Percentiles rank a stretch among this genome's conserved stretches.
Conservation (phyloP, 73 alveolate genomes). For the Effrenium voratum region DNA sequence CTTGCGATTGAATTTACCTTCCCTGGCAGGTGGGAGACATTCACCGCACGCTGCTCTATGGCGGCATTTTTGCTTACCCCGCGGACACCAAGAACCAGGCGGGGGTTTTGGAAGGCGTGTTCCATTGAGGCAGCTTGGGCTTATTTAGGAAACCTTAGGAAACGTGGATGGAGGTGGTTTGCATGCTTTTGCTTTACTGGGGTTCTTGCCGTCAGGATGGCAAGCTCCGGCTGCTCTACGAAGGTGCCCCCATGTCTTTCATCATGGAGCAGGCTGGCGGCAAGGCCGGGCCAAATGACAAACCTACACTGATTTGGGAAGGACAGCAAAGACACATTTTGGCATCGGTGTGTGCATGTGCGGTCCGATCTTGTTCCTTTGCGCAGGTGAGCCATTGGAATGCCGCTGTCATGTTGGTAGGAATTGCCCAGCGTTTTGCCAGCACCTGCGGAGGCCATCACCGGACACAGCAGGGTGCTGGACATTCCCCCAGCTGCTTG, state of each 20-base stretch:
- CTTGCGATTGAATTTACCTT: neutral
- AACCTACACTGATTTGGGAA: too few relatives aligned
- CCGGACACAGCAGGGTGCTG: constrained; percentile 91
- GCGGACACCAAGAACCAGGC: constrained; percentile 94
- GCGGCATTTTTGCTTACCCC: constrained; percentile 96
- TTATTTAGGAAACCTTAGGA: neutral
- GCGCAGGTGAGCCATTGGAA: too few relatives aligned
- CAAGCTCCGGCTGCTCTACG: constrained; percentile 97
- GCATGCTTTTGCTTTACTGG: neutral
- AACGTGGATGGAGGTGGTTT: neutral
- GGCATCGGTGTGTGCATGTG: too few relatives aligned
- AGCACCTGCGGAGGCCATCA: too few relatives aligned
- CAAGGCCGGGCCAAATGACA: too few relatives aligned
- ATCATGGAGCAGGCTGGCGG: constrained; percentile 96
- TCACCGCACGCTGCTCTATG: constrained; percentile 96
- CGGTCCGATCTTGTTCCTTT: too few relatives aligned
- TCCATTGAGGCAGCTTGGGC: neutral
- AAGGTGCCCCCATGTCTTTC: constrained; percentile 97
- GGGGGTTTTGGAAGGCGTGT: neutral
- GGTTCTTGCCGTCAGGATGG: constrained; percentile 91
- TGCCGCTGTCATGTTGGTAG: too few relatives aligned
- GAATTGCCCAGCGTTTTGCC: too few relatives aligned
- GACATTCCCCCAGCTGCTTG: constrained; percentile 89
- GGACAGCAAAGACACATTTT: too few relatives aligned
- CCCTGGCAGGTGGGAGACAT: constrained; percentile 93